A percentile compares a stretch with the other conserved stretches of the same genome.
These are phyloP conservation scores for Claviceps sp. DNA, from an alignment of 2,329 filamentous ascomycete species.

Conservation along the genomic window DNA sequence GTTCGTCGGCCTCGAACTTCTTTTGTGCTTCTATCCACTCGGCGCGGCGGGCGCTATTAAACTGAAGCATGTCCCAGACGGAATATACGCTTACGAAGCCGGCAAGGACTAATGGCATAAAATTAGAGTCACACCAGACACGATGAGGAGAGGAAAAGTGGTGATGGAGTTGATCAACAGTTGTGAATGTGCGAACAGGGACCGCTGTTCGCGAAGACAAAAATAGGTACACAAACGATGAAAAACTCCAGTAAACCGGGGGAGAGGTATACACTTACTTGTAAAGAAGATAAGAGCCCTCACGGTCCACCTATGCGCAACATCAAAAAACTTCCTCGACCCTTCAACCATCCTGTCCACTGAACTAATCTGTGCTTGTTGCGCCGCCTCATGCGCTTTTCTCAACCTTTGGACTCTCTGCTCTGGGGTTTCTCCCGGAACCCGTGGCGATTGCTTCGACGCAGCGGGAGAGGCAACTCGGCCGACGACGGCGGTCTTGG, in stretches of 20 bases:
- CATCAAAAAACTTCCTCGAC: constrained; percentile 38
- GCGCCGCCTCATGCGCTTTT: constrained; percentile 53
- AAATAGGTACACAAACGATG: neutral
- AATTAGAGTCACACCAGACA: neutral
- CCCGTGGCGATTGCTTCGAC: constrained; percentile 16
- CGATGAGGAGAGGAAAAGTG: neutral
- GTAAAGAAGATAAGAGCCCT: constrained; percentile 42
- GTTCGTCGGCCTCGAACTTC: constrained; percentile 38
- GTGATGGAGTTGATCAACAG: neutral
- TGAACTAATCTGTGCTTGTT: constrained; percentile 41
- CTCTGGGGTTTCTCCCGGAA: constrained; percentile 47
- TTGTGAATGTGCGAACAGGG: no score
- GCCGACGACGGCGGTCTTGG: constrained; percentile 36
- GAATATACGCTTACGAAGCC: constrained; percentile 44
- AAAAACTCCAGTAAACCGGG: no score
- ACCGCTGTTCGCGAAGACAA: no score
- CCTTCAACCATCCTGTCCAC: constrained; percentile 36
- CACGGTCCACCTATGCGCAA: constrained; percentile 42
- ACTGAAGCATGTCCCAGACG: constrained; percentile 46
- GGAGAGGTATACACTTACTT: constrained; percentile 24
- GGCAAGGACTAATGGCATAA: constrained; percentile 30
- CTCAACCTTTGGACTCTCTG: constrained; percentile 57
- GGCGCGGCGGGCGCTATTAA: constrained; percentile 45
- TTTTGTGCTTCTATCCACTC: constrained; percentile 45
- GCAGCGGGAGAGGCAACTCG: constrained; percentile 10